Percentiles rank a stretch among this genome's conserved stretches.
phyloP scores from a whole-genome alignment of 2,329 filamentous ascomycete genomes.

The Thermomyces lanuginosus region DNA sequence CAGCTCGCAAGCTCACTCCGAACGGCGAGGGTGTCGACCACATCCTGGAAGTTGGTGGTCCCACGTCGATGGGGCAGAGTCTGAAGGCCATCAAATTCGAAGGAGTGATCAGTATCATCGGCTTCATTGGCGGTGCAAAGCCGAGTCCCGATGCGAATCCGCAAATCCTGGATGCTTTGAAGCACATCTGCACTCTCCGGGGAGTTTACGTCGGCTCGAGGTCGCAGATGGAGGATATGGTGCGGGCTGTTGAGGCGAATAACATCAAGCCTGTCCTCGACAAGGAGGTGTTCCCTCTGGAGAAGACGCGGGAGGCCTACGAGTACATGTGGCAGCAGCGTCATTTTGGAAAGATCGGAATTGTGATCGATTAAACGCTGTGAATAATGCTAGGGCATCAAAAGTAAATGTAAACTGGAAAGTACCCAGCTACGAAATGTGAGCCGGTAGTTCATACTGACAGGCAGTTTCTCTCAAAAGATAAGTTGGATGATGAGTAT shows the following conservation, averaged over 20 bases:
- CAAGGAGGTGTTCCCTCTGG: slow-evolving; percentile 4
- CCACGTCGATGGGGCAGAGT: slow-evolving; percentile 41
- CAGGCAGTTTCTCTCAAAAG: too few species aligned
- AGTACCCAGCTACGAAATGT: too few species aligned
- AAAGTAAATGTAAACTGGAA: too few species aligned
- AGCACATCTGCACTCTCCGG: slow-evolving; percentile 37
- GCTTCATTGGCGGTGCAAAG: slow-evolving; percentile 36
- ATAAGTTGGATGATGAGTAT: too few species aligned
- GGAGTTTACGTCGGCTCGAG: slow-evolving; percentile 42
- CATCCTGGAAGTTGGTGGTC: slow-evolving; percentile 50
- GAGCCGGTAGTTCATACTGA: too few species aligned
- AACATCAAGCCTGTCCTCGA: slow-evolving; percentile 44
- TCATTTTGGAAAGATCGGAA: slow-evolving; percentile 40
- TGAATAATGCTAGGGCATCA: too few species aligned
- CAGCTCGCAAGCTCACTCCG: slow-evolving; percentile 33
- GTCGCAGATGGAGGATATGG: slow-evolving; percentile 44
- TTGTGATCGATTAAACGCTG: slow-evolving; percentile 29
- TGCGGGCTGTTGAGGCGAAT: slow-evolving; percentile 40
- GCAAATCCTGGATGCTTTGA: slow-evolving; percentile 35
- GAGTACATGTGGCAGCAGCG: slow-evolving; percentile 28
- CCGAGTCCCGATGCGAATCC: slow-evolving; percentile 31
- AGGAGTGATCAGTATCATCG: slow-evolving; percentile 40
- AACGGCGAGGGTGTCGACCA: slow-evolving; percentile 42
- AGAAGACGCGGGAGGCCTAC: slow-evolving; percentile 3
- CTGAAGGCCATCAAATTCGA: slow-evolving; percentile 39